Percentiles rank a stretch among this genome's conserved stretches.
These are phyloP conservation scores for Hypomyces rosellus DNA, from an alignment of 2,329 filamentous ascomycete genomes.

Conservation along the genomic window DNA sequence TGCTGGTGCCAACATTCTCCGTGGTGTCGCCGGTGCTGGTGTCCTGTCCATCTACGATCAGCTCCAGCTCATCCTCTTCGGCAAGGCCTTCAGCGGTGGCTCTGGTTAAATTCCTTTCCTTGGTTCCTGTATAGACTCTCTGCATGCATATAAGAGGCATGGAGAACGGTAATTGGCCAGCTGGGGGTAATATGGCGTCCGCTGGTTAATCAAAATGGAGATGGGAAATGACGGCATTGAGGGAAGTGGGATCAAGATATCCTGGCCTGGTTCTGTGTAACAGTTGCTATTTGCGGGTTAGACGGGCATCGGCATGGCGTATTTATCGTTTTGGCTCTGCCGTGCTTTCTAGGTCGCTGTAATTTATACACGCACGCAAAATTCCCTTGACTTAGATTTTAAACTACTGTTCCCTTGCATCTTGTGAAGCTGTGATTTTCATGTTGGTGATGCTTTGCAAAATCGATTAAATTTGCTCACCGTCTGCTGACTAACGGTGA, in stretches of 20 bases:
- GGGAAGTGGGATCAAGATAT: slow-evolving; percentile 34
- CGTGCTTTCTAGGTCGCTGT: slow-evolving; percentile 50
- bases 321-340: slow-evolving; percentile 39
- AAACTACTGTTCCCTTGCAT: background rate
- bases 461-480: background rate
- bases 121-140: slow-evolving; percentile 37
- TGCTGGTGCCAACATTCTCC: slow-evolving; percentile 99
- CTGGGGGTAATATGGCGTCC: slow-evolving; percentile 32
- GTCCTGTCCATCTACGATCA: slow-evolving; percentile 99
- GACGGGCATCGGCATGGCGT: slow-evolving; percentile 45
- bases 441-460: background rate
- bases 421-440: background rate
- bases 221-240: slow-evolving; percentile 42
- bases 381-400: slow-evolving; percentile 36
- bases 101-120: slow-evolving; percentile 40
- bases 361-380: slow-evolving; percentile 57
- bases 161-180: slow-evolving; percentile 25
- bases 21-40: slow-evolving; percentile 99
- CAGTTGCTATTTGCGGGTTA: slow-evolving; percentile 40
- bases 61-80: slow-evolving; percentile 98
- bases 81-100: slow-evolving; percentile 91
- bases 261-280: slow-evolving; percentile 33
- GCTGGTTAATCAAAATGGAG: slow-evolving; percentile 38
- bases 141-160: slow-evolving; percentile 23
- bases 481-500: background rate